Percentiles rank a stretch among this genome's conserved stretches.
phyloP scores from a whole-genome alignment of 208 protist genomes.

The Leishmania gerbilli region DNA sequence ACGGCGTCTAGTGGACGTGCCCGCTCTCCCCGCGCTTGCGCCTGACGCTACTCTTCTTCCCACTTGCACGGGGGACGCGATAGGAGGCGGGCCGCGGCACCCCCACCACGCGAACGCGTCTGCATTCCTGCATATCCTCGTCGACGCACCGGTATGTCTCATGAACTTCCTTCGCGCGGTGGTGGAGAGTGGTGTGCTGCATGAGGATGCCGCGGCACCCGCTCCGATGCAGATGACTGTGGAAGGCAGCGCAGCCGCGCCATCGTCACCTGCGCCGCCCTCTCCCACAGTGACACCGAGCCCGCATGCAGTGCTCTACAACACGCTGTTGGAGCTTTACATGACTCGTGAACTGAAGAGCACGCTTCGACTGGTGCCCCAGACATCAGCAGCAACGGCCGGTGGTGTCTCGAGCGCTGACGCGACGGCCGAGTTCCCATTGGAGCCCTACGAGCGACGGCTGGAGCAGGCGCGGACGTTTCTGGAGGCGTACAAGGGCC shows the following conservation, averaged over 20 bases:
- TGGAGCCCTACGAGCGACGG: slow-evolving; percentile 47
- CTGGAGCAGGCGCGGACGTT: slow-evolving; percentile 65
- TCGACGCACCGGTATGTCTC: slow-evolving; percentile 87
- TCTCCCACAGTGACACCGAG: slow-evolving; percentile 16
- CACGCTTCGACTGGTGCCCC: slow-evolving; percentile 16
- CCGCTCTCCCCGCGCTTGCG: background rate
- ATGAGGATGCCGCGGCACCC: slow-evolving; percentile 16
- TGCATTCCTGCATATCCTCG: slow-evolving; percentile 91
- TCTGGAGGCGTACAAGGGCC: slow-evolving; percentile 50
- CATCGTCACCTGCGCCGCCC: background rate
- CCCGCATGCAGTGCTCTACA: slow-evolving; percentile 57
- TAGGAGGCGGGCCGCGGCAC: slow-evolving; percentile 17
- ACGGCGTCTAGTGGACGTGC: slow-evolving; percentile 26
- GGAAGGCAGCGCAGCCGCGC: background rate
- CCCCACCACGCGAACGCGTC: slow-evolving; percentile 65
- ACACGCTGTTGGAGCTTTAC: slow-evolving; percentile 97
- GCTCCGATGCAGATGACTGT: background rate
- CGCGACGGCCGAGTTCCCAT: slow-evolving; percentile 32
- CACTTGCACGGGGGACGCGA: background rate
- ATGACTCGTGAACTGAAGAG: slow-evolving; percentile 56
- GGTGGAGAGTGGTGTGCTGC: slow-evolving; percentile 53
- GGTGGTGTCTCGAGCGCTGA: background rate
- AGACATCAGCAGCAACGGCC: background rate
- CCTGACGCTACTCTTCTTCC: background rate
- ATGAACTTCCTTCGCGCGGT: slow-evolving; percentile 93